Percentiles rank a stretch among this genome's conserved stretches.
phyloP scores from a whole-genome alignment of 2,329 filamentous ascomycete species.

The Bisporella sp. region DNA sequence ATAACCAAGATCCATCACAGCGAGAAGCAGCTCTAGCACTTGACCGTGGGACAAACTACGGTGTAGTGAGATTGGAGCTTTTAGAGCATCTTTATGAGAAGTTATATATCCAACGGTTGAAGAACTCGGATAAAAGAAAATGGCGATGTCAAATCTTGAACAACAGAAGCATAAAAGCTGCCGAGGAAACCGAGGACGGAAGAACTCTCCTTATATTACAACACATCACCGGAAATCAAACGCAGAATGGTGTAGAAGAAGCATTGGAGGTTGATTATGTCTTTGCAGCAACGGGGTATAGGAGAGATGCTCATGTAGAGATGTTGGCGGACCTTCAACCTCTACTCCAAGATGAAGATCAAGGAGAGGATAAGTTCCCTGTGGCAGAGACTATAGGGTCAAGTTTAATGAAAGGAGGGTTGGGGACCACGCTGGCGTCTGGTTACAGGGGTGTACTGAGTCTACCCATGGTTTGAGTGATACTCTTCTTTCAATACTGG shows the following conservation, averaged over 20 bases:
- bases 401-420: conserved; percentile 63
- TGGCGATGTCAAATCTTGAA: conserved; percentile 81
- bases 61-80: conserved; percentile 83
- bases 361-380: conserved; percentile 42
- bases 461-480: conserved; percentile 83
- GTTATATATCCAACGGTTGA: conserved; percentile 79
- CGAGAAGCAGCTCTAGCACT: conserved; percentile 54
- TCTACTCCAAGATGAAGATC: conserved; percentile 50
- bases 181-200: conserved; percentile 6
- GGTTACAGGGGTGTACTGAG: conserved; percentile 93
- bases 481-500: conserved; percentile 71
- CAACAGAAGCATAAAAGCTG: conserved; percentile 49
- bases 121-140: conserved; percentile 56
- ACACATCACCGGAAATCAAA: conserved; percentile 33
- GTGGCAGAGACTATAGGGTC: conserved; percentile 75
- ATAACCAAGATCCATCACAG: conserved; percentile 54
- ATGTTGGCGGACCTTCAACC: conserved; percentile 62
- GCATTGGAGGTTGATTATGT: conserved; percentile 66
- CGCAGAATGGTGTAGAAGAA: conserved; percentile 20
- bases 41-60: conserved; percentile 86
- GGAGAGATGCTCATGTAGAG: conserved; percentile 67
- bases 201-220: conserved; percentile 22
- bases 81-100: conserved; percentile 84
- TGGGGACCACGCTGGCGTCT: conserved; percentile 63
- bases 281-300: conserved; percentile 83